These are phyloP conservation scores for Rhododendron simsii DNA, from an alignment of 148 eudicot species.

Conservation along the genomic window DNA sequence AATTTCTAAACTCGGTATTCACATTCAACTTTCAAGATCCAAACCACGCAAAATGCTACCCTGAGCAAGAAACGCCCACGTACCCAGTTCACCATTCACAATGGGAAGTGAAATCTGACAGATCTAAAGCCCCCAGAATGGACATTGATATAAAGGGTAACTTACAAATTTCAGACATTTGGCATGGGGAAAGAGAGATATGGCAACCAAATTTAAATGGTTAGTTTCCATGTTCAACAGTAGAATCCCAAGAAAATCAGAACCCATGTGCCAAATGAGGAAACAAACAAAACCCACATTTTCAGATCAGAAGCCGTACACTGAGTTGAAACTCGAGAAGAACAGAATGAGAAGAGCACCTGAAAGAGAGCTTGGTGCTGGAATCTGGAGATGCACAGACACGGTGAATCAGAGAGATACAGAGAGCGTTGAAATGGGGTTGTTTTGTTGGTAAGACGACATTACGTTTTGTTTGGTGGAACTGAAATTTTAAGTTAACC, in stretches of 20 bases:
- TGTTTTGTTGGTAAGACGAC: constrained; percentile 6
- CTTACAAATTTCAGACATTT: neutral
- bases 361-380: constrained; percentile 19
- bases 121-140: constrained; percentile 6
- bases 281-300: constrained; percentile 32
- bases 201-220: neutral
- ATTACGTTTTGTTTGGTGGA: neutral
- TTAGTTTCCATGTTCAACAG: constrained; percentile 5
- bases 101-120: neutral
- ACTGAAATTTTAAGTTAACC: neutral
- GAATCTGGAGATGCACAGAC: constrained; percentile 29
- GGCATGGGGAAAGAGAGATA: neutral
- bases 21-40: constrained; percentile 10
- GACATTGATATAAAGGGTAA: neutral
- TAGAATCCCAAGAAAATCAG: constrained; percentile 11
- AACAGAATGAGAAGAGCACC: constrained; percentile 17
- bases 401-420: constrained; percentile 22
- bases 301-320: constrained; percentile 24
- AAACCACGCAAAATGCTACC: neutral
- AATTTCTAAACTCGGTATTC: neutral
- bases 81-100: neutral
- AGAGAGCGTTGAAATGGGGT: constrained; percentile 5
- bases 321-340: constrained; percentile 6
- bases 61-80: constrained; percentile 1
- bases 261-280: constrained; percentile 20